Base-by-base conservation (phyloP, 495 filamentous ascomycete species). In the Pseudomonodictys pantanalensis region DNA sequence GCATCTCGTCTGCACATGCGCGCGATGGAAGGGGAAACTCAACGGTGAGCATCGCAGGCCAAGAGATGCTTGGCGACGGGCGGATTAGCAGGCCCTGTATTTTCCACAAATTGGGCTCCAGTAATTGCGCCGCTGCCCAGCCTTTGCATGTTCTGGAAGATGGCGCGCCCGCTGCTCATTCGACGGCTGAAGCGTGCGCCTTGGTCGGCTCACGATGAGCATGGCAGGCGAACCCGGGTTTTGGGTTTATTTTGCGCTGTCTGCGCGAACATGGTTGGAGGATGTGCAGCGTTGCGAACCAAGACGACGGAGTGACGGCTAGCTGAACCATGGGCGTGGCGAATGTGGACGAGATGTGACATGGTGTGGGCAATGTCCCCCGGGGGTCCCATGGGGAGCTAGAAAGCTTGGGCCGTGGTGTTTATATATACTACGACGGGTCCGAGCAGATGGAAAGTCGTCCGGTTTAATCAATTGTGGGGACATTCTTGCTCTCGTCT, bases 101-200 rank as follows among this genome's bases (percentile, higher is more conserved):
- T 52, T 63, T 41, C 60, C 60, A 64, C 60, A 49, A 64, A 64
- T 64, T 52, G 41, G 54, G n/a, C 54, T 42, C 18, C 28, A 41
- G 49, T 1, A 18, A 18, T 23, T 24, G 33, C 24, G 38, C 56
- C 47, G 5, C 9, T 38, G 46, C 46, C 38, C 2, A 52, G 10
- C 15, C 10, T n/a, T 10, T 4, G 2, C 2, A 32, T 46, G n/a
- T 63, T 57, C 45, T 57, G 38, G 60, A 58, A 57, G 33, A 30
- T 15, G 38, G 41, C 25, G 28, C 35, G 30, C 35, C 17, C 8
- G 15, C 18, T 23, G 2, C 3, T 54, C 39, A 58, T 64, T 64
- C 55, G 56, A 54, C 24, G 60, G 60, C 38, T 20, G 28, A 17
- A 17, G 43, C n/a, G 8, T 15, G n/a, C 35, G 50, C 20, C 29